Percentiles rank a stretch among this genome's conserved stretches.
Evolutionary conservation across 257 asterid genomes (phyloP).

Genomic region (Capsicum chinense): DNA sequence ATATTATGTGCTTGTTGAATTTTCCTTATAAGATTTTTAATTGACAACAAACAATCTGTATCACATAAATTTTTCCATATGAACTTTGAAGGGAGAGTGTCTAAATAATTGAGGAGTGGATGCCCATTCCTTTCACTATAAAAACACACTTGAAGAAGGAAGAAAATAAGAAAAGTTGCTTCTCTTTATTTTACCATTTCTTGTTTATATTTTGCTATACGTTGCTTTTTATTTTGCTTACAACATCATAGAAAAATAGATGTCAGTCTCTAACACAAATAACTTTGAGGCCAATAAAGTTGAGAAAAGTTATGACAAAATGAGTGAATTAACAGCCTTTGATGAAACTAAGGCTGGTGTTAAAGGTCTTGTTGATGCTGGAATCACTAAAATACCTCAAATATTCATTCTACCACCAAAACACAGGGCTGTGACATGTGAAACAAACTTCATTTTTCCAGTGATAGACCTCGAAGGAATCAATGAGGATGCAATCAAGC

Average conservation of each 20-base stretch:
- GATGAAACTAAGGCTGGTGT: background rate
- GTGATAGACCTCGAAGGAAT: background rate
- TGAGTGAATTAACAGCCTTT: background rate
- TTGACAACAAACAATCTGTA: no score
- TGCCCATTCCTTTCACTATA: no score
- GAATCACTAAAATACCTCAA: background rate
- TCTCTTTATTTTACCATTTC: no score
- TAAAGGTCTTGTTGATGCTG: background rate
- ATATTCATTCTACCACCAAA: background rate
- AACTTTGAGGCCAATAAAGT: background rate
- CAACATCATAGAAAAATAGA: background rate
- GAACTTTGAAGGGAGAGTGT: no score
- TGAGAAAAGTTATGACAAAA: background rate
- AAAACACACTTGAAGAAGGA: no score
- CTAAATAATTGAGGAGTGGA: no score
- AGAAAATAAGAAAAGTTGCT: no score
- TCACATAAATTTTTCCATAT: no score
- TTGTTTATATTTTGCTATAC: background rate
- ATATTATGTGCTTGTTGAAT: no score
- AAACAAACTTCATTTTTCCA: background rate
- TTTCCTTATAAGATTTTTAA: no score
- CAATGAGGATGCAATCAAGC: background rate
- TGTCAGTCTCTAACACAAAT: background rate
- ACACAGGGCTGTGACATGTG: background rate
- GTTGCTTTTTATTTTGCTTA: background rate